Base-by-base conservation (phyloP, 495 filamentous ascomycete species). In the Xylaria palmicola region DNA sequence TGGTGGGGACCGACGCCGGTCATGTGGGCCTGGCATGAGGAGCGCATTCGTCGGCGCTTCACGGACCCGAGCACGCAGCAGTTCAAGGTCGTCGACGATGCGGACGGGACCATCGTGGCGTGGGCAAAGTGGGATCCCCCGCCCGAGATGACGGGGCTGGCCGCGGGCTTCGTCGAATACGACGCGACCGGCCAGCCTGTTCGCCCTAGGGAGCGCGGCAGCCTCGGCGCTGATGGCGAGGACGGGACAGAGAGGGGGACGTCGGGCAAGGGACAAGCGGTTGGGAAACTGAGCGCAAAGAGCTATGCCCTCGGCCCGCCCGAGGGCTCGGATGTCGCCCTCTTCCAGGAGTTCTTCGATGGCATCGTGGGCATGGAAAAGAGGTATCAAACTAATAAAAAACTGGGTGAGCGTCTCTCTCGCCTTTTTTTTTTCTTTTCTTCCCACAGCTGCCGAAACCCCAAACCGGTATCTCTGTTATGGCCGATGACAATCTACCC, bases 81-180 rank as follows among this genome's bases (percentile, higher is more conserved):
- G 34, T 68, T 66, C 57, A 71, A 71, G 32, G 59, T 71, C 41
- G 66, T 62, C n/a, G 62, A 66, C 13, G 50, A 53, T 20, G 30
- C 63, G 10, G 59, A 59, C 6, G 55, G 63, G 37, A 9, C 1
- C 19, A 32, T 68, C 30, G 68, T 68, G 52, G 65, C 63, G 30
- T 71, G 62, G 52, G 64, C 68, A 1, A 67, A 67, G 51, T 69
- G 68, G 68, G 64, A 71, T 19, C 47, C 41, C 1, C 68, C 66
- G 15, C 34, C 43, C 0, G 0, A 34, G 20, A 60, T 68, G 53
- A 22, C 37, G 30, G 66, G 64, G 36, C 3, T 71, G 32, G 17
- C 34, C 8, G 40, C 32, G 9, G 68, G 66, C 19, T 63, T 71
- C 26, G 43, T 56, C 13, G 2, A 47, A 5, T 71, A 68, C 19